A percentile compares a stretch with the other conserved stretches of the same genome.
phyloP scores from a whole-genome alignment of 148 eudicot species.

The Hydrangea macrophylla region DNA sequence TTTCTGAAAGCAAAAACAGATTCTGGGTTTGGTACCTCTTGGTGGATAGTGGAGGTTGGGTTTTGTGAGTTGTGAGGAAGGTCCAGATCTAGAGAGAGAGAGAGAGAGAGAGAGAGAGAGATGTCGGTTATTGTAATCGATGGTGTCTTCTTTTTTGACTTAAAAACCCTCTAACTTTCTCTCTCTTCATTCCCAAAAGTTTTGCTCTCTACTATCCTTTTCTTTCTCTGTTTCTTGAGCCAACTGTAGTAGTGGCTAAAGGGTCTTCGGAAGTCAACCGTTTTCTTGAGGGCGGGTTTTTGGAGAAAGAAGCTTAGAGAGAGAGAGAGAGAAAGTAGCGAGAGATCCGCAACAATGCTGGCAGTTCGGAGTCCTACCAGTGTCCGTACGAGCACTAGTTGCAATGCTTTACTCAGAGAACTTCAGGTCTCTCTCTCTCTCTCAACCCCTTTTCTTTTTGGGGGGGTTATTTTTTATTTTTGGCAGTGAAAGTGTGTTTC shows the following conservation, averaged over 20 bases:
- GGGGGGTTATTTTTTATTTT: constrained; percentile 8
- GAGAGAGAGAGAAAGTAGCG: constrained; percentile 1
- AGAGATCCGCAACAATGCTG: constrained; percentile 27
- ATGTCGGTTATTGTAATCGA: constrained; percentile 2
- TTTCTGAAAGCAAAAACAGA: constrained; percentile 4
- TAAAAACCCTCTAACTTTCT: constrained; percentile 1
- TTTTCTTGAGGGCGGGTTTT: constrained; percentile 12
- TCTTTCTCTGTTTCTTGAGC: not conserved
- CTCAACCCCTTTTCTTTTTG: not conserved
- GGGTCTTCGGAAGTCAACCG: not conserved
- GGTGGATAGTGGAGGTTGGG: constrained; percentile 4
- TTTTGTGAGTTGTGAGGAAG: constrained; percentile 13
- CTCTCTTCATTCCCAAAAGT: not conserved
- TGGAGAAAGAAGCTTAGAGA: not conserved
- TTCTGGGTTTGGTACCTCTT: not conserved
- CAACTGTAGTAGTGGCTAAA: not conserved
- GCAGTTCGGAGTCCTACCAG: constrained; percentile 37
- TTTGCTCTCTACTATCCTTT: too few species aligned
- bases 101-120: not conserved
- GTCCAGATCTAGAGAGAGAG: constrained; percentile 33
- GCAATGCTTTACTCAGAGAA: constrained; percentile 46
- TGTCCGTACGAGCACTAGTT: constrained; percentile 34
- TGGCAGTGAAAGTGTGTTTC: not conserved
- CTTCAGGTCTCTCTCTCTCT: constrained; percentile 44
- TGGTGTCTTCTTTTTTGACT: constrained; percentile 9